Base-by-base conservation (phyloP, 78 protist species). In the Diacronema lutheri region DNA sequence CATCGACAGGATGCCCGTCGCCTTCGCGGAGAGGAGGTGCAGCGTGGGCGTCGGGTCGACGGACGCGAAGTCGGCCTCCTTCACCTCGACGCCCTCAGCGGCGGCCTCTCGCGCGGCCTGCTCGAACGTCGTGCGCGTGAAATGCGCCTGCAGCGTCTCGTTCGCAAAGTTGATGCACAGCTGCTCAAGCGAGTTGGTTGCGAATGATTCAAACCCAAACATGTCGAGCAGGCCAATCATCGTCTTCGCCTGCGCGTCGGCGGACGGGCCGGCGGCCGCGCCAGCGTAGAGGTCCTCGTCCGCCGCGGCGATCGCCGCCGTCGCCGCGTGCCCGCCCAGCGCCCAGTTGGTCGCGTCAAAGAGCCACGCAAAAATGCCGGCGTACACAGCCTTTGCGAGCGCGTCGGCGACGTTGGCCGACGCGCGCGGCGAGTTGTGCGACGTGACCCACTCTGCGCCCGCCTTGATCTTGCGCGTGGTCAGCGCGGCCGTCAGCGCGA, bases 141-240 rank as follows among this genome's bases (percentile, higher is more conserved):
- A 96, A 14, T 93, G 76, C 86, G 89, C 95, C 89, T 95, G 97
- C 35, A 95, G 81, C 76, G 93, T 91, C 89, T 96, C 98, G 91
- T 96, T 96, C 64, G 94, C 95, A 78, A 83, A 93, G 93, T 96
- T 96, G 90, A 94, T 93, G 92, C 97, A 95, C 37, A 96, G 74
- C 41, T 88, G 84, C 79, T 83, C 89, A 4, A 89, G n/a, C 23
- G 71, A 76, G 46, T 87, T 72, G 26, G 5, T 31, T 11, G 33
- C 55, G 87, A 94, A 94, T 41, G 83, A 83, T 88, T 97, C 99
- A n/a, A 97, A 97, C 21, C 99, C 99, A 56, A 94, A 97, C 61
- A 97, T 96, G 79, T 97, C 99, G 40, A 97, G 92, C 12, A 97
- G 56, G 60, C 99, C 98, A 77, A 96, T 88, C 73, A 44, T 3